Evolutionary conservation across 352 stramenopile species (phyloP).

Genomic region (Globisporangium apiculatum): DNA sequence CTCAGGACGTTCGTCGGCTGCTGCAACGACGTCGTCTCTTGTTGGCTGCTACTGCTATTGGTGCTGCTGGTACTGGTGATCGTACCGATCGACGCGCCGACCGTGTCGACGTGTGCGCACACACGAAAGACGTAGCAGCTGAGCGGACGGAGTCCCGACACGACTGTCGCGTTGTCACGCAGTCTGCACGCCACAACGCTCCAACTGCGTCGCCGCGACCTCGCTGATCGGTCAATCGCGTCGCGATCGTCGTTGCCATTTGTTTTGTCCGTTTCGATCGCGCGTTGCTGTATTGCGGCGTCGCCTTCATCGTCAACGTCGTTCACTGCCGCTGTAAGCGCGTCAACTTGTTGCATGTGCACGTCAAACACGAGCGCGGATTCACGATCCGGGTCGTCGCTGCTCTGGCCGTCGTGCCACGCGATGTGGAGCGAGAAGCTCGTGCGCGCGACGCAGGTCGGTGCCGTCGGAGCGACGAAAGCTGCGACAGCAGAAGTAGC

Average conservation of each 20-base stretch:
- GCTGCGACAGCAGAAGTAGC: slow-evolving; percentile 6
- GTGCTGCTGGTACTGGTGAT: no score
- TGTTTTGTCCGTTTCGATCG: neutral
- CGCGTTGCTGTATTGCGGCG: no score
- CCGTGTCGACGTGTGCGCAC: neutral
- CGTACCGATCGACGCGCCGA: neutral
- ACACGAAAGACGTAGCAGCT: slow-evolving; percentile 22
- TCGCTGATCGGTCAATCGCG: neutral
- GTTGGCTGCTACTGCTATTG: no score
- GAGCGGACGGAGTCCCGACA: slow-evolving; percentile 15
- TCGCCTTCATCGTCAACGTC: no score
- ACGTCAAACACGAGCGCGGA: slow-evolving; percentile 15
- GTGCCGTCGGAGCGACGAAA: slow-evolving; percentile 16
- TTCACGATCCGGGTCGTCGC: neutral
- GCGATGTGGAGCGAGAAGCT: slow-evolving; percentile 16
- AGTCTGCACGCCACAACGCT: slow-evolving; percentile 6
- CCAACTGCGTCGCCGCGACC: slow-evolving; percentile 5
- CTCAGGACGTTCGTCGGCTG: slow-evolving; percentile 14
- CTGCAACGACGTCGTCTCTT: neutral
- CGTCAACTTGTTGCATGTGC: slow-evolving; percentile 15
- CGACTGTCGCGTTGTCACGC: neutral
- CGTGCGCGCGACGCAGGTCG: slow-evolving; percentile 13
- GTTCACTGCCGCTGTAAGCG: neutral
- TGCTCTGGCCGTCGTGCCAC: slow-evolving; percentile 12
- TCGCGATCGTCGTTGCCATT: neutral